Percentiles rank a stretch among this genome's conserved stretches.
These are phyloP conservation scores for Dactylellina cionopaga DNA, from an alignment of 2,329 filamentous ascomycete genomes.

Conservation along the genomic window DNA sequence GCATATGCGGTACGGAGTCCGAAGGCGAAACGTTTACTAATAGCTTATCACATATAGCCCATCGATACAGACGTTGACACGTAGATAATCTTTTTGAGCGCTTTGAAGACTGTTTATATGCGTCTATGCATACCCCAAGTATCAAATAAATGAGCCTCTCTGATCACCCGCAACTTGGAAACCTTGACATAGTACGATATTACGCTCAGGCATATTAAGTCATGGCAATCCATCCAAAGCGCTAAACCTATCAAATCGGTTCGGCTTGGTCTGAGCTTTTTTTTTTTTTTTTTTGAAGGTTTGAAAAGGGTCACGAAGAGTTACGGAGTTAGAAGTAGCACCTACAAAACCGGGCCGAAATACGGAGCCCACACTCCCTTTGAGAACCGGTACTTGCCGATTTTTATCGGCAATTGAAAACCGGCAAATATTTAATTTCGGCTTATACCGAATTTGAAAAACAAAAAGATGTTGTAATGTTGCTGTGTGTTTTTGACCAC, in stretches of 20 bases:
- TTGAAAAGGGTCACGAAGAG: constrained; percentile 20
- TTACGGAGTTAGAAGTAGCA: constrained; percentile 21
- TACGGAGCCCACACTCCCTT: too few relatives aligned
- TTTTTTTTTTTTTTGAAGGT: neutral
- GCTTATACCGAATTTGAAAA: constrained; percentile 12
- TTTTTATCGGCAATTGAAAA: neutral
- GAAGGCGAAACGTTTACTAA: neutral
- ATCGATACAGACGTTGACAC: constrained; percentile 40
- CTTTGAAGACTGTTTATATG: neutral
- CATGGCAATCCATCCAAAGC: neutral
- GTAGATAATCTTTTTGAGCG: constrained; percentile 16
- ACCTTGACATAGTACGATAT: constrained; percentile 12
- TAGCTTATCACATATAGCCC: neutral
- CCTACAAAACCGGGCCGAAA: constrained; percentile 6
- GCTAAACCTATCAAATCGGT: neutral
- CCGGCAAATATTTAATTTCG: neutral
- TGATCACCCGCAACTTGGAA: neutral
- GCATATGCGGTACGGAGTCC: too few relatives aligned
- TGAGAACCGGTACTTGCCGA: neutral
- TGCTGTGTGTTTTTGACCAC: neutral
- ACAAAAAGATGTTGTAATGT: neutral
- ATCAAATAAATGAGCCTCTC: constrained; percentile 20
- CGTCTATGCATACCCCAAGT: constrained; percentile 8
- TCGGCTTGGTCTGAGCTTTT: constrained; percentile 29
- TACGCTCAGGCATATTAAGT: constrained; percentile 15